Conservation (phyloP, 352 stramenopile genomes). For the Phytopythium helicoides region DNA sequence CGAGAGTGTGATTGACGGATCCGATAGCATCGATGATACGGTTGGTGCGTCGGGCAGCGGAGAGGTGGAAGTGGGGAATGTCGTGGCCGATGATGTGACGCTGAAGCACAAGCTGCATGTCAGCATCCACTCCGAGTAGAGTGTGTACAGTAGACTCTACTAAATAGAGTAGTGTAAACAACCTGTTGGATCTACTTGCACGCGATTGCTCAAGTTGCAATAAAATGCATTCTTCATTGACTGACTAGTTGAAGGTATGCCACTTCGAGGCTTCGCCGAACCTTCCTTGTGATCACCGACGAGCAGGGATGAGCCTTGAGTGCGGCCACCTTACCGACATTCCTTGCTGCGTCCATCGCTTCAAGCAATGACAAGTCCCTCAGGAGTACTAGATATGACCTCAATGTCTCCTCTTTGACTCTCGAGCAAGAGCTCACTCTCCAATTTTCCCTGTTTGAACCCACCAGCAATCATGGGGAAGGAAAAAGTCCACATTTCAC, state of each 20-base stretch:
- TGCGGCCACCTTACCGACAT: too few species aligned
- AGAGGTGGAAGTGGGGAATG: background rate
- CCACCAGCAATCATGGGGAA: constrained; percentile 38
- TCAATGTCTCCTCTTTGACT: constrained; percentile 1
- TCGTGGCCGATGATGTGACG: background rate
- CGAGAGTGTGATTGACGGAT: constrained; percentile 4
- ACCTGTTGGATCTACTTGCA: too few species aligned
- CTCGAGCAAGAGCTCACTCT: background rate
- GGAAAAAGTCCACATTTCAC: constrained; percentile 87
- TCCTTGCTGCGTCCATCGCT: too few species aligned
- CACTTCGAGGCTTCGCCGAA: too few species aligned
- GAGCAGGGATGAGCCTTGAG: too few species aligned
- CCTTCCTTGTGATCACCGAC: too few species aligned
- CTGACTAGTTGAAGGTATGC: too few species aligned
- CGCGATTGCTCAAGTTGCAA: constrained; percentile 23
- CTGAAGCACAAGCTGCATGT: constrained; percentile 6
- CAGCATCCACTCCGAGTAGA: constrained; percentile 21
- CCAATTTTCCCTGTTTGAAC: background rate
- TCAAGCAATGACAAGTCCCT: too few species aligned
- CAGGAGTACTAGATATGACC: too few species aligned
- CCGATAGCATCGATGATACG: background rate
- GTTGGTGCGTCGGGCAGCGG: background rate
- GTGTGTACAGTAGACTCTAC: constrained; percentile 11
- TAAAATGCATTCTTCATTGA: too few species aligned
- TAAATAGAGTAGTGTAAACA: too few species aligned